Evolutionary conservation across 2,329 filamentous ascomycete species (phyloP).

Genomic region (Zymoseptoria passerinii): DNA sequence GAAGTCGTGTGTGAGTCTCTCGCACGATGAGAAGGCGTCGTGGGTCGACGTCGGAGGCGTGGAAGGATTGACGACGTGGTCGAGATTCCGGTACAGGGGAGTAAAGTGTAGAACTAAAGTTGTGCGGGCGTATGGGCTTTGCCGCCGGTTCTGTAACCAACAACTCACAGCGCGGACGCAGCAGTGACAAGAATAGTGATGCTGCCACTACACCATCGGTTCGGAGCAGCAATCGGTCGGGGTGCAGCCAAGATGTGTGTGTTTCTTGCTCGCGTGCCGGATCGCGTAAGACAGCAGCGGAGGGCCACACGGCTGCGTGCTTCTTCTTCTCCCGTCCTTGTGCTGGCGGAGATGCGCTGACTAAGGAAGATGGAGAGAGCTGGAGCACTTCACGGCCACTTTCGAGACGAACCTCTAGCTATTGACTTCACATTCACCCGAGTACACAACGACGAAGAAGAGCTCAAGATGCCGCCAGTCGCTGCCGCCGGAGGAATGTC

Average conservation of each 20-base stretch:
- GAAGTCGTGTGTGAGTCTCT: neutral
- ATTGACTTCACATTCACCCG: neutral
- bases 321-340: neutral
- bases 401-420: neutral
- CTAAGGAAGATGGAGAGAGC: neutral
- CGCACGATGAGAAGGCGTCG: neutral
- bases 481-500: slow-evolving; percentile 24
- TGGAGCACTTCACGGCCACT: neutral
- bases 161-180: neutral
- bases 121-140: neutral
- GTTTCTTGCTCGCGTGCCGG: neutral
- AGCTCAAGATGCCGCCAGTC: slow-evolving; percentile 27
- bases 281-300: neutral
- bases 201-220: neutral
- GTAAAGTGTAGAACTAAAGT: neutral
- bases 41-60: neutral
- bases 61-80: neutral
- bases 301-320: neutral
- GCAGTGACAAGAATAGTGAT: neutral
- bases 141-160: neutral
- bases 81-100: neutral
- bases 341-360: neutral
- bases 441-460: neutral
- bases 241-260: neutral
- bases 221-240: neutral